Evolutionary conservation across 164 flowering plant species (phyloP).

Genomic region (Stephania yunnanensis): DNA sequence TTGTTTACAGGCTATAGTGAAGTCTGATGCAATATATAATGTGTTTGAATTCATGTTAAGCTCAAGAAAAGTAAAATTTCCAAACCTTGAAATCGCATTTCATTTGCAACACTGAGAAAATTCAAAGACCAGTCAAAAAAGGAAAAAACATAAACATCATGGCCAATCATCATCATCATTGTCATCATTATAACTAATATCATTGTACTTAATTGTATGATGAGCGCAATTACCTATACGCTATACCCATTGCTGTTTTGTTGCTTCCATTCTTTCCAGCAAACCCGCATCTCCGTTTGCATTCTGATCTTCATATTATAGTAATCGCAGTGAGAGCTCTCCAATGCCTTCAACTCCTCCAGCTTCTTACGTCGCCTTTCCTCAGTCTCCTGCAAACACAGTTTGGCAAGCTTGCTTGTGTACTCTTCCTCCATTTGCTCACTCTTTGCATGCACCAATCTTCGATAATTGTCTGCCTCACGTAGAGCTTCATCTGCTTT

Average conservation of each 20-base stretch:
- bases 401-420: constrained; percentile 52
- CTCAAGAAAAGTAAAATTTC: neutral
- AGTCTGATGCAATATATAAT: too few species aligned
- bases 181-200: neutral
- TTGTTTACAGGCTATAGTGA: neutral
- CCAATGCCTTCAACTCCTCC: constrained; percentile 76
- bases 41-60: neutral
- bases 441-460: constrained; percentile 41
- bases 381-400: constrained; percentile 78
- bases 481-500: constrained; percentile 86
- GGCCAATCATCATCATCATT: neutral
- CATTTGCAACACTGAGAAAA: neutral
- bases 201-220: neutral
- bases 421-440: constrained; percentile 83
- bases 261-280: constrained; percentile 83
- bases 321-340: constrained; percentile 74
- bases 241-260: constrained; percentile 77
- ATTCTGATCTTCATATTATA: constrained; percentile 86
- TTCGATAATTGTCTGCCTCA: constrained; percentile 63
- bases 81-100: neutral
- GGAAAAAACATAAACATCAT: neutral
- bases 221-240: constrained; percentile 26
- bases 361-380: constrained; percentile 69
- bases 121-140: neutral
- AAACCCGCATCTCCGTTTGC: constrained; percentile 80